Evolutionary conservation across 2,329 filamentous ascomycete species (phyloP).

Genomic region (Thelonectria blattea): DNA sequence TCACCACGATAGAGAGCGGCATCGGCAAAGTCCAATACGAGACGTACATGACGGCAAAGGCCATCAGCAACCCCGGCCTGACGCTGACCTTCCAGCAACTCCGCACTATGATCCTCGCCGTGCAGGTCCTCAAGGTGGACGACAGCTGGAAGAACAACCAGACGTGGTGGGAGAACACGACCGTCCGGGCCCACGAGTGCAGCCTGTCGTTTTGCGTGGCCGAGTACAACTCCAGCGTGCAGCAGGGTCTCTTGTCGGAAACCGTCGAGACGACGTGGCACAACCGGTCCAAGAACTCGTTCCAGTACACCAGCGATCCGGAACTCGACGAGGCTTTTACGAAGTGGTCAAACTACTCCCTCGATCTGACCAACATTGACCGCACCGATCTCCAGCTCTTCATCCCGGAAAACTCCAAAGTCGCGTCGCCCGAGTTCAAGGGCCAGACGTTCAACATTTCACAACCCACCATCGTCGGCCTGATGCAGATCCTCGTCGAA

Average conservation of each 20-base stretch:
- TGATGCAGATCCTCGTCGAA: background rate
- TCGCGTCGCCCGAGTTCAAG: background rate
- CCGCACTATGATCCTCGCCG: constrained; percentile 10
- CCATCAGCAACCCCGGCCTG: constrained; percentile 16
- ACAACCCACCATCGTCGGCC: background rate
- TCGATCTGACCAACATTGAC: background rate
- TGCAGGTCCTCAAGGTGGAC: constrained; percentile 17
- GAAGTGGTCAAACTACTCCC: constrained; percentile 7
- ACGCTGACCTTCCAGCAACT: constrained; percentile 2
- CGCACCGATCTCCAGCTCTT: constrained; percentile 14
- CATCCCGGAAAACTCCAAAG: background rate
- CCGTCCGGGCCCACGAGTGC: constrained; percentile 12
- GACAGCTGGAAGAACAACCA: constrained; percentile 2
- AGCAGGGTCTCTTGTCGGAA: constrained; percentile 13
- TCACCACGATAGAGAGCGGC: too few species aligned
- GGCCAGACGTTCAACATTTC: constrained; percentile 19
- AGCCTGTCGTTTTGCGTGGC: constrained; percentile 22
- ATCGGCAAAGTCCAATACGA: background rate
- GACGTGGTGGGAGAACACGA: constrained; percentile 15
- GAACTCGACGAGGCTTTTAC: background rate
- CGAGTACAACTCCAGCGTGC: constrained; percentile 1
- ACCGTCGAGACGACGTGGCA: background rate
- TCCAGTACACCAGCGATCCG: background rate
- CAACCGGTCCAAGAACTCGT: background rate
- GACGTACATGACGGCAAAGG: constrained; percentile 3